Evolutionary conservation across 768 basidiomycete genomes (phyloP).

Genomic region (Gloeostereum incarnatum): DNA sequence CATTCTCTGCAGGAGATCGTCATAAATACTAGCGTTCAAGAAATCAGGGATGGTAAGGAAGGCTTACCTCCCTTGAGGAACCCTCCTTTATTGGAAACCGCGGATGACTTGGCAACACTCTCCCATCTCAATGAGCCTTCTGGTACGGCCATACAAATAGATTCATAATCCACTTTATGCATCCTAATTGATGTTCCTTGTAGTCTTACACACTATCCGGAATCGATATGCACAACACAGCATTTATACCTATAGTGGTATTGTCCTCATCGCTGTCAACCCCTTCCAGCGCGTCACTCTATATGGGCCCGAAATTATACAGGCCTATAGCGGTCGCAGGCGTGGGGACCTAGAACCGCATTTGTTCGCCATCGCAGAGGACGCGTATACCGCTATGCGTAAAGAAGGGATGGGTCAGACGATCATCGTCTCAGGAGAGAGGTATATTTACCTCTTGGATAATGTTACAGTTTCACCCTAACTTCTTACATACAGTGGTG

Average conservation of each 20-base stretch:
- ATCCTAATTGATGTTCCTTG: slow-evolving; percentile 1
- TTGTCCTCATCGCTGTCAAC: slow-evolving; percentile 97
- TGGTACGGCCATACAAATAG: slow-evolving; percentile 38
- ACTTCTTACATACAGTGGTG: slow-evolving; percentile 57
- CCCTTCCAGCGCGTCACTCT: slow-evolving; percentile 97
- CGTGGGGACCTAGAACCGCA: slow-evolving; percentile 97
- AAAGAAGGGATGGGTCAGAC: slow-evolving; percentile 93
- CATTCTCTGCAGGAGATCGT: slow-evolving; percentile 52
- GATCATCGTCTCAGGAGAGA: slow-evolving; percentile 97
- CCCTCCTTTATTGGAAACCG: slow-evolving; percentile 91
- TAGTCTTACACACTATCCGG: slow-evolving; percentile 93
- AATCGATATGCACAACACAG: slow-evolving; percentile 96
- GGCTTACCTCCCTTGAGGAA: slow-evolving; percentile 90
- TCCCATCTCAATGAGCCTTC: slow-evolving; percentile 98
- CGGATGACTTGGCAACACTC: slow-evolving; percentile 95
- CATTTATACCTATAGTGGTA: slow-evolving; percentile 98
- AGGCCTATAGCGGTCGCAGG: slow-evolving; percentile 87
- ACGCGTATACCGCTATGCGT: slow-evolving; percentile 97
- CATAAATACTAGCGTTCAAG: slow-evolving; percentile 70
- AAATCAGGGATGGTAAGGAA: slow-evolving; percentile 72
- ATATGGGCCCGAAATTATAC: slow-evolving; percentile 95
- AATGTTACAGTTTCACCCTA: slow-evolving; percentile 7
- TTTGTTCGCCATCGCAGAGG: slow-evolving; percentile 97
- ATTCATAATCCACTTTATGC: slow-evolving; percentile 2
- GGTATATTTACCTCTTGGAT: slow-evolving; percentile 37